Percentiles rank a stretch among this genome's conserved stretches.
Evolutionary conservation across 192 early-diverging fungal genomes (phyloP).

Genomic region (Geranomyces michiganensis): DNA sequence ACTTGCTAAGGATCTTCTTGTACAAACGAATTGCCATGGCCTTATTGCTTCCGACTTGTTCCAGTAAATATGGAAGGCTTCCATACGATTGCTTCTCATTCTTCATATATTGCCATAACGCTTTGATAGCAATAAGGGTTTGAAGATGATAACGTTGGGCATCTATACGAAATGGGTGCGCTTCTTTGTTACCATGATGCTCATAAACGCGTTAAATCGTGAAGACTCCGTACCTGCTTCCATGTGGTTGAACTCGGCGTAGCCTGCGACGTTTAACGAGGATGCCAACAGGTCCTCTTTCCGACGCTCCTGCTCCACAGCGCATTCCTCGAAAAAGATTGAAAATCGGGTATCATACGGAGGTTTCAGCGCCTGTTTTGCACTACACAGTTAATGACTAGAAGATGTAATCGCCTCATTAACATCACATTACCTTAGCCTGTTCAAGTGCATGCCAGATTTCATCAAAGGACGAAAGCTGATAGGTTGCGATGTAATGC

Average conservation of each 20-base stretch:
- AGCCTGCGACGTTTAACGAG: conserved; percentile 24
- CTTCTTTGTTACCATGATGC: too few species aligned
- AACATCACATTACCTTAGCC: conserved; percentile 8
- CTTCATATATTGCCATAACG: conserved; percentile 27
- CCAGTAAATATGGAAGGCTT: conserved; percentile 25
- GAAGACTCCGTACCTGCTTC: conserved; percentile 1
- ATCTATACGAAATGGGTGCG: too few species aligned
- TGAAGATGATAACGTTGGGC: conserved; percentile 26
- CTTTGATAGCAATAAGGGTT: conserved; percentile 18
- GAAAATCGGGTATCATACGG: conserved; percentile 26
- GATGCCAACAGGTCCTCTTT: conserved; percentile 29
- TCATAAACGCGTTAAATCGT: background rate
- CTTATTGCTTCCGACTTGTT: conserved; percentile 1
- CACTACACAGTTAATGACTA: background rate
- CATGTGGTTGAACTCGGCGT: conserved; percentile 23
- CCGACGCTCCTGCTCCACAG: conserved; percentile 25
- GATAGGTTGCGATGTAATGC: conserved; percentile 23
- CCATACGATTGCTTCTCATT: background rate
- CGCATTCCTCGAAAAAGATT: conserved; percentile 30
- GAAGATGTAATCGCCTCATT: background rate
- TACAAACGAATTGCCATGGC: conserved; percentile 8
- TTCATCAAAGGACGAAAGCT: conserved; percentile 13
- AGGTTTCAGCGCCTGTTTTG: conserved; percentile 24
- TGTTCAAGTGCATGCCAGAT: conserved; percentile 8
- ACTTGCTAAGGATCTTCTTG: conserved; percentile 24